Percentiles rank a stretch among this genome's conserved stretches.
Conservation (phyloP, 805 yeast species). For the Wickerhamia fluorescens region DNA sequence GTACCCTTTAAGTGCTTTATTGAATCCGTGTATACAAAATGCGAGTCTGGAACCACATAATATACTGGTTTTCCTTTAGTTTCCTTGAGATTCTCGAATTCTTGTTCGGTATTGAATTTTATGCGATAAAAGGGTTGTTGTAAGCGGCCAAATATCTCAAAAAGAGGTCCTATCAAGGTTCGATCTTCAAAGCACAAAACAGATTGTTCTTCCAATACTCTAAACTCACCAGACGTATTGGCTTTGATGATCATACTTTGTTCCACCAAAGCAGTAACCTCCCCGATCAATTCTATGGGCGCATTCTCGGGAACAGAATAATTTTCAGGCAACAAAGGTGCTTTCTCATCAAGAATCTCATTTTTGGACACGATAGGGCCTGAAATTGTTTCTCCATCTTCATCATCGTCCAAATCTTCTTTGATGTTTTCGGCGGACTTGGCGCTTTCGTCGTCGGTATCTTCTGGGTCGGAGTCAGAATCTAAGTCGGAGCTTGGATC, state of each 20-base stretch:
- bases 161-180: slow-evolving; percentile 64
- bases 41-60: slow-evolving; percentile 76
- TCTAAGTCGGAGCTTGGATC: slow-evolving; percentile 12
- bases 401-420: slow-evolving; percentile 26
- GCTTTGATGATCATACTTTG: slow-evolving; percentile 68
- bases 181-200: slow-evolving; percentile 72
- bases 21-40: slow-evolving; percentile 69
- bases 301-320: slow-evolving; percentile 53
- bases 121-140: slow-evolving; percentile 78
- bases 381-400: slow-evolving; percentile 35
- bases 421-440: slow-evolving; percentile 6
- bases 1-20: slow-evolving; percentile 73
- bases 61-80: slow-evolving; percentile 52
- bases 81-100: slow-evolving; percentile 38
- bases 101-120: slow-evolving; percentile 49
- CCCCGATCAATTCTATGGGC: slow-evolving; percentile 68
- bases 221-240: slow-evolving; percentile 69
- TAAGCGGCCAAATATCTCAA: slow-evolving; percentile 86
- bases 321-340: slow-evolving; percentile 61
- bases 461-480: slow-evolving; percentile 15
- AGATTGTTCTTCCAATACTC: slow-evolving; percentile 75
- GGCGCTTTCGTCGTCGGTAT: slow-evolving; percentile 10
- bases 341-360: slow-evolving; percentile 63
- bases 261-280: slow-evolving; percentile 61
- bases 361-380: slow-evolving; percentile 77